phyloP scores from a whole-genome alignment of 768 basidiomycete genomes.

The Daedaleopsis sinensis region DNA sequence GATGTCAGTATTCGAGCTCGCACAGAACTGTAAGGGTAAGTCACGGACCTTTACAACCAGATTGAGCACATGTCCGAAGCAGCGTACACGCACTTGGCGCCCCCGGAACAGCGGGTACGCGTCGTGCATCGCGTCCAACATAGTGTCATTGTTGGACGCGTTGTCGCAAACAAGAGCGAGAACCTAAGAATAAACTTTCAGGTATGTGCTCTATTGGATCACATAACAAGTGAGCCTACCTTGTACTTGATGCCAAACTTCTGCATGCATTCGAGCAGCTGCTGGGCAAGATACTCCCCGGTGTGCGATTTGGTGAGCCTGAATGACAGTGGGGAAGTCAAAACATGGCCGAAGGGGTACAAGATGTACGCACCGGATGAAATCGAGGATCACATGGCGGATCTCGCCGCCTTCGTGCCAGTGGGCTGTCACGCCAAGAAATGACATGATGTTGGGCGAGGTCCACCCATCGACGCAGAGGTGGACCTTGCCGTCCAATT shows the following conservation, averaged over 20 bases:
- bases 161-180: conserved; percentile 38
- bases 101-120: neutral
- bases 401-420: conserved; percentile 24
- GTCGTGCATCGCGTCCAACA: conserved; percentile 22
- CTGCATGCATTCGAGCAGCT: neutral
- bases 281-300: conserved; percentile 6
- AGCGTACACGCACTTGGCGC: conserved; percentile 16
- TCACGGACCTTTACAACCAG: conserved; percentile 30
- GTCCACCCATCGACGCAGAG: conserved; percentile 26
- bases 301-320: conserved; percentile 14
- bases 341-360: neutral
- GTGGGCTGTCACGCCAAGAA: conserved; percentile 32
- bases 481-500: conserved; percentile 24
- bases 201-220: too few species aligned
- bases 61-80: conserved; percentile 39
- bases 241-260: conserved; percentile 10
- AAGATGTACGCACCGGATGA: neutral
- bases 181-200: too few species aligned
- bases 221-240: conserved; percentile 7
- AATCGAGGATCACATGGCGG: conserved; percentile 4
- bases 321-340: too few species aligned
- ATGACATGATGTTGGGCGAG: conserved; percentile 25
- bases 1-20: too few species aligned
- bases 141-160: conserved; percentile 39
- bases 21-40: too few species aligned